phyloP scores from a whole-genome alignment of 1,284 basidiomycete genomes.

The Ustilago lituana region DNA sequence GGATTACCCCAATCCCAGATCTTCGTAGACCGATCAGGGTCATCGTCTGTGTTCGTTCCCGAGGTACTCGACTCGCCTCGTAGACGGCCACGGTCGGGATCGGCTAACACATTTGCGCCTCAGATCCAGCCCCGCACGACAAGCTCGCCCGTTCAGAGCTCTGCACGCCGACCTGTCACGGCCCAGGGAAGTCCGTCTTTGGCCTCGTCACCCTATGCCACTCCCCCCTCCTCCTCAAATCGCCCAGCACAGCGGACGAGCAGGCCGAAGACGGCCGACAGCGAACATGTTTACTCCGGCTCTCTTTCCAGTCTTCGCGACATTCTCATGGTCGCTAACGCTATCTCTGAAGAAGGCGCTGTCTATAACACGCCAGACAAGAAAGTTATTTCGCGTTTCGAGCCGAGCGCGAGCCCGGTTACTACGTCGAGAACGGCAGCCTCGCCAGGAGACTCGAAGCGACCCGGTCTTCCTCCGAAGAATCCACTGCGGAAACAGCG shows the following conservation, averaged over 20 bases:
- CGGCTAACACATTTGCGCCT: slow-evolving; percentile 14
- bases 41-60: not conserved
- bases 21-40: not conserved
- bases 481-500: slow-evolving; percentile 45
- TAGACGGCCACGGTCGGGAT: slow-evolving; percentile 29
- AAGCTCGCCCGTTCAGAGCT: slow-evolving; percentile 24
- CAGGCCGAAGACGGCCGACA: slow-evolving; percentile 34
- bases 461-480: slow-evolving; percentile 45
- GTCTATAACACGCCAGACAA: slow-evolving; percentile 34
- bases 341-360: slow-evolving; percentile 37
- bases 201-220: slow-evolving; percentile 4
- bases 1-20: not conserved
- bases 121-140: slow-evolving; percentile 45
- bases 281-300: slow-evolving; percentile 21
- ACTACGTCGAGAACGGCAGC: not conserved
- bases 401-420: not conserved
- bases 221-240: not conserved
- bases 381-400: slow-evolving; percentile 13
- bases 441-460: slow-evolving; percentile 11
- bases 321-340: slow-evolving; percentile 28
- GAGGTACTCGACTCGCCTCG: slow-evolving; percentile 11
- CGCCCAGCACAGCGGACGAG: slow-evolving; percentile 9
- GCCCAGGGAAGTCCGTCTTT: slow-evolving; percentile 15
- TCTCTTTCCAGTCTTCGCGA: slow-evolving; percentile 39
- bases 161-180: slow-evolving; percentile 9